phyloP scores from a whole-genome alignment of 1,284 basidiomycete genomes.

The Ceratobasidium sp. region DNA sequence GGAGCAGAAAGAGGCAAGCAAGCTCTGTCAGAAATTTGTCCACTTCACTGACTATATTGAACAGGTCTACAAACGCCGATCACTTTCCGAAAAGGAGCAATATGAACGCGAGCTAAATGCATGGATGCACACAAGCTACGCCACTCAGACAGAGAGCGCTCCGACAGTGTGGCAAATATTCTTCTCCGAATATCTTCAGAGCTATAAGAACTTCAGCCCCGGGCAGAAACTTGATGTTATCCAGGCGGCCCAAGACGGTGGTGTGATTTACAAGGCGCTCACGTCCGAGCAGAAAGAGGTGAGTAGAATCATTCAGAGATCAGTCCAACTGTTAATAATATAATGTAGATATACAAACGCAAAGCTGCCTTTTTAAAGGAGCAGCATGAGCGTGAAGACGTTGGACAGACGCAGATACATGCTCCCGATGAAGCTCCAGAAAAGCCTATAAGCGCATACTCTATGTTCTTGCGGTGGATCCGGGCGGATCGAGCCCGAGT shows the following conservation, averaged over 20 bases:
- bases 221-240: constrained; percentile 90
- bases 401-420: too few species aligned
- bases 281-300: constrained; percentile 86
- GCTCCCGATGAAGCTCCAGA: constrained; percentile 73
- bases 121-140: constrained; percentile 61
- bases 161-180: constrained; percentile 97
- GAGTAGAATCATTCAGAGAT: constrained; percentile 49
- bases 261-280: constrained; percentile 87
- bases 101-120: constrained; percentile 84
- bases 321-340: neutral
- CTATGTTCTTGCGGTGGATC: constrained; percentile 93
- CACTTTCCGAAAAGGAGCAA: constrained; percentile 84
- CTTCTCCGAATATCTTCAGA: constrained; percentile 95
- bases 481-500: constrained; percentile 79
- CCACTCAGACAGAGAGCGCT: too few species aligned
- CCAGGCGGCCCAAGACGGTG: constrained; percentile 94
- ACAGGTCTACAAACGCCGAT: constrained; percentile 85
- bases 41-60: constrained; percentile 18
- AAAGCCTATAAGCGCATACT: constrained; percentile 95
- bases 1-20: constrained; percentile 83
- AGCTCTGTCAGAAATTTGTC: neutral
- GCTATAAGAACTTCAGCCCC: constrained; percentile 74
- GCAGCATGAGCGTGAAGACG: too few species aligned
- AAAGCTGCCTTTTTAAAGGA: constrained; percentile 63
- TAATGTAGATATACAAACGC: constrained; percentile 78